These are phyloP conservation scores for Entomophthora muscae DNA, from an alignment of 371 early-diverging fungal species.

Conservation along the genomic window DNA sequence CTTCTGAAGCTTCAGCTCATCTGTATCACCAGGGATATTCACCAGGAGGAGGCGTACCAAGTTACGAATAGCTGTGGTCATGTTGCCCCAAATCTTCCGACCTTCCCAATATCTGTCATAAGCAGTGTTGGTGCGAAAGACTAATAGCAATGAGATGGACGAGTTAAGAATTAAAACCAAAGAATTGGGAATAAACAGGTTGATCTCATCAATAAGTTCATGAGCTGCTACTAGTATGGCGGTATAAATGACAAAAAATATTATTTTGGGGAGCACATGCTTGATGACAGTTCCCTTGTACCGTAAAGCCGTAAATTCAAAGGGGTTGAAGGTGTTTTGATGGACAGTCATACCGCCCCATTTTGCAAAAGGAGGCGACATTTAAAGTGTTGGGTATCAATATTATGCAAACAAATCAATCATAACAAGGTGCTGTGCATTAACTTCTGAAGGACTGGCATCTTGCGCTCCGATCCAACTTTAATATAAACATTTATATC, in stretches of 20 bases:
- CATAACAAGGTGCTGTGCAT: too few species aligned
- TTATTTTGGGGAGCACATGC: slow-evolving; percentile 4
- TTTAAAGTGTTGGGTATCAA: too few species aligned
- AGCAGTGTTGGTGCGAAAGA: slow-evolving; percentile 58
- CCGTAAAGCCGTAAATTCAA: slow-evolving; percentile 3
- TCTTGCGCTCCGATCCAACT: too few species aligned
- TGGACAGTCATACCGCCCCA: neutral
- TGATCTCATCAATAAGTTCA: slow-evolving; percentile 7
- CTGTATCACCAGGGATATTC: slow-evolving; percentile 18
- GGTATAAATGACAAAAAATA: slow-evolving; percentile 5
- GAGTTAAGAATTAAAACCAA: slow-evolving; percentile 32
- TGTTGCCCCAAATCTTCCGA: slow-evolving; percentile 41
- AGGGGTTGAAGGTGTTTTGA: neutral
- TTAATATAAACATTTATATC: too few species aligned
- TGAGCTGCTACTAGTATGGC: neutral
- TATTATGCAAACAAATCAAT: too few species aligned
- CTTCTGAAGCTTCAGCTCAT: slow-evolving; percentile 25
- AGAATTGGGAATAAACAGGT: slow-evolving; percentile 14
- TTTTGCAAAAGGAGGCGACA: too few species aligned
- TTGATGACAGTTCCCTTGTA: slow-evolving; percentile 7
- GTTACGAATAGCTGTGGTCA: slow-evolving; percentile 26
- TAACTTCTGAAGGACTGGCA: too few species aligned
- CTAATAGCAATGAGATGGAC: slow-evolving; percentile 40
- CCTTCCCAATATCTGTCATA: slow-evolving; percentile 55
- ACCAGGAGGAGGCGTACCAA: slow-evolving; percentile 28